Evolutionary conservation across 306 rosid genomes (phyloP).

Genomic region (Sesbania bispinosa): DNA sequence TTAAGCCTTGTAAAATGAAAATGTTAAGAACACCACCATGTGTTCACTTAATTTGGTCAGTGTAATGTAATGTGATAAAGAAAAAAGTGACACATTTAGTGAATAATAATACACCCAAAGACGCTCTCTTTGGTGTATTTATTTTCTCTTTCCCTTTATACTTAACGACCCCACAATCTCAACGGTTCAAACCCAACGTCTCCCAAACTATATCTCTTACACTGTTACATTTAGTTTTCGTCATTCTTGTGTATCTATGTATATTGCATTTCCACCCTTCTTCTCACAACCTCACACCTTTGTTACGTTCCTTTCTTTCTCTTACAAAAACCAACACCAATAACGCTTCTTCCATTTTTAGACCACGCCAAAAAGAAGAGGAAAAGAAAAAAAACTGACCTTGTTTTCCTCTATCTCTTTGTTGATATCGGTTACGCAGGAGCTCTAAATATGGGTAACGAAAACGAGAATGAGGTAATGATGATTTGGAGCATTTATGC

Average conservation of each 20-base stretch:
- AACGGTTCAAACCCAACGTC: conserved; percentile 39
- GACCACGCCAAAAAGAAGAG: not conserved
- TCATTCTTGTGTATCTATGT: not conserved
- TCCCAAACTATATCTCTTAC: not conserved
- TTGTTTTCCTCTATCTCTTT: not conserved
- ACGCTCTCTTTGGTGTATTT: conserved; percentile 27
- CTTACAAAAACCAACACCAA: not conserved
- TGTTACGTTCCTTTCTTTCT: conserved; percentile 3
- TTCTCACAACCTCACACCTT: conserved; percentile 10
- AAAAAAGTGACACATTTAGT: not conserved
- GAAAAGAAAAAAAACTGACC: not conserved
- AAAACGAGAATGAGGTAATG: conserved; percentile 20
- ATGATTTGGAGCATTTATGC: conserved; percentile 2
- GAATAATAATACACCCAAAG: not conserved
- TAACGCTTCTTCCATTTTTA: conserved; percentile 22
- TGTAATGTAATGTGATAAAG: not conserved
- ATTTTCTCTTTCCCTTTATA: not conserved
- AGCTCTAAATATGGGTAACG: conserved; percentile 24
- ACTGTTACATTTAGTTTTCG: not conserved
- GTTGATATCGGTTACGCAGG: not conserved
- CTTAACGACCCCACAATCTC: conserved; percentile 29
- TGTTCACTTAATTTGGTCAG: no score
- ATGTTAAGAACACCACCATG: not conserved
- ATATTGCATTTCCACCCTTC: not conserved
- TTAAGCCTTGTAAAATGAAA: not conserved